Conservation (phyloP, 148 eudicot genomes). For the Pouteria glomerata region DNA sequence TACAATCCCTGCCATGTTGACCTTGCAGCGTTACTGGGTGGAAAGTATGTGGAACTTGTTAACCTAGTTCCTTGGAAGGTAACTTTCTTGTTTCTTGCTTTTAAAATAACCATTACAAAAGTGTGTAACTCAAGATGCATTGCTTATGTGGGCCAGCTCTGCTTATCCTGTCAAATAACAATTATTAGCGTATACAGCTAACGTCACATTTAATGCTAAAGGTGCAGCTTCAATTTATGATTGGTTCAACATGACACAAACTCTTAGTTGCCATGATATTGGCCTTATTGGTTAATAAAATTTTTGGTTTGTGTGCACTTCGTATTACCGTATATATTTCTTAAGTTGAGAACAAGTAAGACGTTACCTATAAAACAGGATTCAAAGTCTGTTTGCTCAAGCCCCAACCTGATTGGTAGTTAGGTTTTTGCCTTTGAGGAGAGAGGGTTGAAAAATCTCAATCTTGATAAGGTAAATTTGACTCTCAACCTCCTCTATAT, state of each 20-base stretch:
- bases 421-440: too few relatives aligned
- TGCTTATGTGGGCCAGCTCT: not conserved
- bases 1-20: constrained; percentile 80
- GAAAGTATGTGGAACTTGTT: constrained; percentile 92
- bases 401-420: too few relatives aligned
- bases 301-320: too few relatives aligned
- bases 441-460: too few relatives aligned
- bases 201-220: not conserved
- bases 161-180: not conserved
- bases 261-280: too few relatives aligned
- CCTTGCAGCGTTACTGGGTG: constrained; percentile 79
- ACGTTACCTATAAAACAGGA: too few relatives aligned
- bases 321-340: too few relatives aligned
- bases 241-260: not conserved
- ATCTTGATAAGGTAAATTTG: too few relatives aligned
- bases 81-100: constrained; percentile 6
- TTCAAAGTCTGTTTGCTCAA: too few relatives aligned
- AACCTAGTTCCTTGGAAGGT: constrained; percentile 98
- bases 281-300: too few relatives aligned
- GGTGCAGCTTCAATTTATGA: not conserved
- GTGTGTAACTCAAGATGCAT: not conserved
- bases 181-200: not conserved
- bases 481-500: too few relatives aligned
- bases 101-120: not conserved
- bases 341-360: too few relatives aligned